Conservation (phyloP, 2,329 filamentous ascomycete species). For the Torrubiella hemipterigena region DNA sequence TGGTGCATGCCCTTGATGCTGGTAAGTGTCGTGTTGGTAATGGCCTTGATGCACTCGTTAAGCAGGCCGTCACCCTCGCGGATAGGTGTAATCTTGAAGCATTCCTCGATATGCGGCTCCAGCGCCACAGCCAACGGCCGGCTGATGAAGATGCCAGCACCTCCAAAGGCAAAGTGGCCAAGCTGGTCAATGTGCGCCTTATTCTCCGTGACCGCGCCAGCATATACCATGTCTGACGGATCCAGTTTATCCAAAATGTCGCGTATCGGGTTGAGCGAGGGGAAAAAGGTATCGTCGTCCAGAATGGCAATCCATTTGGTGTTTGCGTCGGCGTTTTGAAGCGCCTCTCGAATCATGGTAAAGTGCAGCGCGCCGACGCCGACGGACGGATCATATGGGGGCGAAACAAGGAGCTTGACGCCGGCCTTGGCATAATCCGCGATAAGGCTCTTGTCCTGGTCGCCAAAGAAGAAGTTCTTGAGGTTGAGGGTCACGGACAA, state of each 20-base stretch:
- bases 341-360: constrained; percentile 37
- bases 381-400: constrained; percentile 19
- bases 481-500: constrained; percentile 32
- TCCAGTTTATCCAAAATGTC: constrained; percentile 35
- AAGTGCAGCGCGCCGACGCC: constrained; percentile 45
- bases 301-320: constrained; percentile 45
- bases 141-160: constrained; percentile 47
- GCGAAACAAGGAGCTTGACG: constrained; percentile 21
- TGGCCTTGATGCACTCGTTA: constrained; percentile 42
- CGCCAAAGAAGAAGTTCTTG: constrained; percentile 25
- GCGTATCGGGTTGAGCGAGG: constrained; percentile 37
- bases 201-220: constrained; percentile 47
- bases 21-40: constrained; percentile 41
- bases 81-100: constrained; percentile 28
- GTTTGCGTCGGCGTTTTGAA: constrained; percentile 25
- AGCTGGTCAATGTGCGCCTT: constrained; percentile 36
- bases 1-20: constrained; percentile 43
- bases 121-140: constrained; percentile 37
- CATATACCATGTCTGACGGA: constrained; percentile 34
- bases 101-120: constrained; percentile 32
- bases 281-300: constrained; percentile 54
- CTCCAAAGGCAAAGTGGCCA: constrained; percentile 49
- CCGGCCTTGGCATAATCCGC: constrained; percentile 15
- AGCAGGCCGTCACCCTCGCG: constrained; percentile 42
- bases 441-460: constrained; percentile 17